Evolutionary conservation across 148 eudicot genomes (phyloP).

Genomic region (Diospyros lotus): DNA sequence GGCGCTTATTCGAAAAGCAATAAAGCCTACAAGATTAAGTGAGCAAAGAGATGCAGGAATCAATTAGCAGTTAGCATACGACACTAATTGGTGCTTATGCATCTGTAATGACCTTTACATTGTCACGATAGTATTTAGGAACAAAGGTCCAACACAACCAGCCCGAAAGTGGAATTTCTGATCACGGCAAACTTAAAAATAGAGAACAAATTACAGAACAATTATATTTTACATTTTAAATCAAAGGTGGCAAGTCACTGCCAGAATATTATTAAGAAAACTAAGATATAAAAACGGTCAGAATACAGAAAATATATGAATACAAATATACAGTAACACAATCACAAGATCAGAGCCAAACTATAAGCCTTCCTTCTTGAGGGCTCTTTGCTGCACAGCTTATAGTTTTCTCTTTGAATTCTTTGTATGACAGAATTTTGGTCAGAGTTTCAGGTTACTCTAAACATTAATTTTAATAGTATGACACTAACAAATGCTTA

Average conservation of each 20-base stretch:
- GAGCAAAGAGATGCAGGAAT: not conserved
- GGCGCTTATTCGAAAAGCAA: not conserved
- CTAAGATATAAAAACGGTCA: not conserved
- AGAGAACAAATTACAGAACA: not conserved
- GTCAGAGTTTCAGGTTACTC: not conserved
- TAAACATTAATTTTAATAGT: not conserved
- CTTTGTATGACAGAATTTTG: not conserved
- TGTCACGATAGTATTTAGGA: slow-evolving; percentile 2
- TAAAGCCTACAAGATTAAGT: not conserved
- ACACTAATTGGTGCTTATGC: too few species aligned
- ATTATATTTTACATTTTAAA: not conserved
- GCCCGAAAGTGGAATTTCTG: not conserved
- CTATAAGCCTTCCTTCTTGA: too few species aligned
- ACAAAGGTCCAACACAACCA: not conserved
- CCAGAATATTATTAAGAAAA: not conserved
- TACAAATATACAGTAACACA: not conserved
- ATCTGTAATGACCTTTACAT: not conserved
- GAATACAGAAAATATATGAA: not conserved
- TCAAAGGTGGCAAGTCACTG: not conserved
- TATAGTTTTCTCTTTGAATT: too few species aligned
- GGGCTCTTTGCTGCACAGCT: too few species aligned
- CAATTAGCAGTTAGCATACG: not conserved
- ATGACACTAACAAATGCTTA: not conserved
- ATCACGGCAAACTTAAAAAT: not conserved
- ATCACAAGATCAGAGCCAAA: not conserved